Evolutionary conservation across 495 filamentous ascomycete species (phyloP).

Genomic region (Aspergillus hancockii): DNA sequence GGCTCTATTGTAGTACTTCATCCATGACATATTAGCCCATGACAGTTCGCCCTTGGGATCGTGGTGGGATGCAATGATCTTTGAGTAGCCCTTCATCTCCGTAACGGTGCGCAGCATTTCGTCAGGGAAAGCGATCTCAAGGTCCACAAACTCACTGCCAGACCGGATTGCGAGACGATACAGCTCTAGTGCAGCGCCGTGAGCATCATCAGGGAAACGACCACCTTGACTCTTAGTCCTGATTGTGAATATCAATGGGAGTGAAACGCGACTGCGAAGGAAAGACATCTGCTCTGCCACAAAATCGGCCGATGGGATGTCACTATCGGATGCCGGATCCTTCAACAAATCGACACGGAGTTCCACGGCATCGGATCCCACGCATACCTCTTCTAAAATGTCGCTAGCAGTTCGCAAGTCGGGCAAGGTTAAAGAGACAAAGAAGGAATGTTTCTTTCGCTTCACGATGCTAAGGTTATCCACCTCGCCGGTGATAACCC

Average conservation of each 20-base stretch:
- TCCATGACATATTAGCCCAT: slow-evolving; percentile 89
- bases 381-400: slow-evolving; percentile 67
- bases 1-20: slow-evolving; percentile 81
- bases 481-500: slow-evolving; percentile 67
- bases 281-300: slow-evolving; percentile 80
- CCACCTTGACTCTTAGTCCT: slow-evolving; percentile 86
- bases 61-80: slow-evolving; percentile 94
- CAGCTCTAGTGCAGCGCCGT: slow-evolving; percentile 66
- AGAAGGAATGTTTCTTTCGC: slow-evolving; percentile 80
- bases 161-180: slow-evolving; percentile 78
- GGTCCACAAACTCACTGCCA: slow-evolving; percentile 87
- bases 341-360: slow-evolving; percentile 88
- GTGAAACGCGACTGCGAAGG: slow-evolving; percentile 69
- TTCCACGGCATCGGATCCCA: slow-evolving; percentile 93
- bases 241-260: slow-evolving; percentile 92
- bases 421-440: slow-evolving; percentile 86
- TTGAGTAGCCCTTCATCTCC: slow-evolving; percentile 67
- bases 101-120: slow-evolving; percentile 66
- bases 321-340: slow-evolving; percentile 62
- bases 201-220: slow-evolving; percentile 77
- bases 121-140: slow-evolving; percentile 87
- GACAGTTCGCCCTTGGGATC: slow-evolving; percentile 77
- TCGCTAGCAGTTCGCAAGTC: slow-evolving; percentile 63
- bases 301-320: slow-evolving; percentile 68
- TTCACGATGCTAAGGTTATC: slow-evolving; percentile 64